Conservation (phyloP, 352 stramenopile genomes). For the Phytophthora pistaciae region DNA sequence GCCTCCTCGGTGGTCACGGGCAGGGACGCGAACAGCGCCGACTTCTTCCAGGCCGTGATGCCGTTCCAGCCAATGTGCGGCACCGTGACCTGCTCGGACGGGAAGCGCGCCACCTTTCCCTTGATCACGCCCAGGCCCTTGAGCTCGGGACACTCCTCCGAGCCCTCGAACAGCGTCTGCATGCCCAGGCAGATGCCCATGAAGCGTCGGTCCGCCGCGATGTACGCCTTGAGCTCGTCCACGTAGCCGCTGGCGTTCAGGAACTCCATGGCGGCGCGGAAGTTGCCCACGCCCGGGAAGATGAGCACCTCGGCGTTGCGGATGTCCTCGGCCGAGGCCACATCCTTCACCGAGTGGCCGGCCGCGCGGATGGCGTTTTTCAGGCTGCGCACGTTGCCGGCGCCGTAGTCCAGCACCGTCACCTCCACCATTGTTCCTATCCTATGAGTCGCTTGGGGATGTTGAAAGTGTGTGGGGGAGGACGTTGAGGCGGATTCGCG, state of each 20-base stretch:
- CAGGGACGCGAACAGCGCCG: slow-evolving; percentile 67
- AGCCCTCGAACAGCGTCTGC: slow-evolving; percentile 98
- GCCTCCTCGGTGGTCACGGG: slow-evolving; percentile 43
- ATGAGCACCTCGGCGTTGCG: slow-evolving; percentile 82
- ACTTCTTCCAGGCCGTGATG: slow-evolving; percentile 90
- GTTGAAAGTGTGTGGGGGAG: slow-evolving; percentile 7
- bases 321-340: slow-evolving; percentile 93
- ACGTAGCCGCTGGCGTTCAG: slow-evolving; percentile 92
- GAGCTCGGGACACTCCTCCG: slow-evolving; percentile 91
- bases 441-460: neutral
- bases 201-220: slow-evolving; percentile 90
- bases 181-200: slow-evolving; percentile 99
- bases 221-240: slow-evolving; percentile 91
- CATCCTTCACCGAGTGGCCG: slow-evolving; percentile 91
- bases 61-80: slow-evolving; percentile 99
- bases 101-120: slow-evolving; percentile 93
- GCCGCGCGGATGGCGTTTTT: slow-evolving; percentile 95
- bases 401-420: slow-evolving; percentile 97
- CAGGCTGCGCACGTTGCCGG: slow-evolving; percentile 98
- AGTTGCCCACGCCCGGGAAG: slow-evolving; percentile 90
- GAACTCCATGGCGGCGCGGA: slow-evolving; percentile 93
- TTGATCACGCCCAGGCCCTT: slow-evolving; percentile 94
- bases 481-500: neutral
- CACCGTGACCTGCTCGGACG: slow-evolving; percentile 81
- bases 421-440: slow-evolving; percentile 65